Base-by-base conservation (phyloP, 208 protist species). In the Trypanosoma grayi region DNA sequence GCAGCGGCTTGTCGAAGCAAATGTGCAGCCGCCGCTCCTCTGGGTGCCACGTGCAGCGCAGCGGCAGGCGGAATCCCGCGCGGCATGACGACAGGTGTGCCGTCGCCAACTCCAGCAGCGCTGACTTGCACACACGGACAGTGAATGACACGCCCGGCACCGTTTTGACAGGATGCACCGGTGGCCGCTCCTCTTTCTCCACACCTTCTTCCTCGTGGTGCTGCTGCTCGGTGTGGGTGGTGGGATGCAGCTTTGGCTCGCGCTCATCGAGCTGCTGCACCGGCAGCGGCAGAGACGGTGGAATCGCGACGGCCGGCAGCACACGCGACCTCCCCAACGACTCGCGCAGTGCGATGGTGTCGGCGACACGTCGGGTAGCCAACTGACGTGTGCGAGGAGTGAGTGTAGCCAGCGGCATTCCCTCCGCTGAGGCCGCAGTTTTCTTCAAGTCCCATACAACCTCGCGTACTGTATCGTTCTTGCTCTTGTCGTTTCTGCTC, bases 1-100 rank as follows among this genome's bases (percentile, higher is more conserved):
- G 67, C 22, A 73, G 31, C 41, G 67, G 67, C 22, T 73, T 73
- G 10, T 58, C 67, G 24, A 73, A 25, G 27, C 10, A 47, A 41
- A 73, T 73, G 34, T 66, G 59, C 18, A 66, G 27, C 22, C 50
- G 36, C 4, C 33, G 36, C 20, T 41, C 65, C 2, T 37, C 20
- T 30, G 44, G 24, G 13, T 62, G 14, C 65, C 65, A 70, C 5
- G 30, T 30, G 22, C 53, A 61, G 14, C 40, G 34, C 14, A 73
- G 45, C 13, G 67, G 67, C 25, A 73, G 27, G 2, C 51, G 48
- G 47, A 65, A 73, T 16, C 16, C 40, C 8, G 51, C 55, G 30
- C 59, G 43, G n/a, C 20, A 59, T 1, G 53, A 52, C 25, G 67
- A 65, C 10, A 73, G 20, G 41, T 73, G 67, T 22, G 58, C 67